These are phyloP conservation scores for Venturia carpophila DNA, from an alignment of 2,329 filamentous ascomycete genomes.

Conservation along the genomic window DNA sequence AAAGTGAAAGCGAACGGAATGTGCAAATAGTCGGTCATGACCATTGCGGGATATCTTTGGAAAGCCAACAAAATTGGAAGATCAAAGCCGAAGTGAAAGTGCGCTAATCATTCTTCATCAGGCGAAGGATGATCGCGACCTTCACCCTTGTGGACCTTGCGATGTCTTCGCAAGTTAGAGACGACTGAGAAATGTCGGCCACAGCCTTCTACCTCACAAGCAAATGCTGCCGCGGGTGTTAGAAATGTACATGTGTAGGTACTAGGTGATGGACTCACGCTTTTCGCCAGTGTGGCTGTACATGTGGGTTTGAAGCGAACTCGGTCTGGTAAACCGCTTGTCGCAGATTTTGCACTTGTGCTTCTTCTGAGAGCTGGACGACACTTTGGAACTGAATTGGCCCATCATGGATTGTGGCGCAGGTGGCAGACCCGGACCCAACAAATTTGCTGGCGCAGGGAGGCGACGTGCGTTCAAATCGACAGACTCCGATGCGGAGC, in stretches of 20 bases:
- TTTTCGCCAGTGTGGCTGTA: constrained; percentile 98
- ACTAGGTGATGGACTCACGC: constrained; percentile 54
- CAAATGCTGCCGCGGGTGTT: constrained; percentile 58
- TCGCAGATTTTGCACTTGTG: constrained; percentile 99
- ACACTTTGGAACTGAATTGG: constrained; percentile 94
- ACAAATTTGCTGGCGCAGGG: constrained; percentile 63
- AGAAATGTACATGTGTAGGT: constrained; percentile 20
- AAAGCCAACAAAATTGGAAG: constrained; percentile 11
- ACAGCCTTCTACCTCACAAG: constrained; percentile 89
- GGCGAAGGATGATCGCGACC: constrained; percentile 38
- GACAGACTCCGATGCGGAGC: constrained; percentile 78
- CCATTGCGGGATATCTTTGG: neutral
- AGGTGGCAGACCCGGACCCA: constrained; percentile 59
- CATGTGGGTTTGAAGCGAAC: constrained; percentile 94
- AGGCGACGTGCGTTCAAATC: constrained; percentile 73
- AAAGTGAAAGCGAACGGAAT: constrained; percentile 8
- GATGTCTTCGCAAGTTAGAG: constrained; percentile 86
- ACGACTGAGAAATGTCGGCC: constrained; percentile 96
- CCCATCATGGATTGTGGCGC: constrained; percentile 97
- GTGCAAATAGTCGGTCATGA: neutral
- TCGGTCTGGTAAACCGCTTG: constrained; percentile 91
- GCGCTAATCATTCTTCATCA: constrained; percentile 34
- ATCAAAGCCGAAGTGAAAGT: neutral
- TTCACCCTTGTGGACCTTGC: constrained; percentile 89
- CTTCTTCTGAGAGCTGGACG: constrained; percentile 95